Base-by-base conservation (phyloP, 139 green algal species). In the Auxenochlorella pyrenoidosa region DNA sequence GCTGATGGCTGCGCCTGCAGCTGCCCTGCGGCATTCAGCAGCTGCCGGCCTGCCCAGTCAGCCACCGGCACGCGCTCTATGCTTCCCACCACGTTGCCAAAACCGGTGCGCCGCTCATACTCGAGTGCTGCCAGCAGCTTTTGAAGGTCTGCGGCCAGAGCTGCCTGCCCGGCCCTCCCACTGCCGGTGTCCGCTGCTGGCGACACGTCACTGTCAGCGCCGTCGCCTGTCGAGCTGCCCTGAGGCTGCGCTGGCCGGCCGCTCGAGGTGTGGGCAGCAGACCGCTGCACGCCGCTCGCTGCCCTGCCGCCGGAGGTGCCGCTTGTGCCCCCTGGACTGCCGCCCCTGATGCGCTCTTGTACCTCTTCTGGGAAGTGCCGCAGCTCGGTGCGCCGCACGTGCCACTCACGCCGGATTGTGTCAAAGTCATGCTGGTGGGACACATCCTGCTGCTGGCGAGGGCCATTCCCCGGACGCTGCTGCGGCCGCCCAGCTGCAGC, bases 291-390 rank as follows among this genome's bases (percentile, higher is more conserved):
- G 12, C 66, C 30, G n/a, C 32, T 32, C 41, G 65, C 82, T 82
- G 65, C 34, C 34, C 54, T n/a, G 32, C 10, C n/a, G 34, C n/a
- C 34, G 19, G 44, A 28, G 79, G 59, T 58, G 34, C 30, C 54
- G 34, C 8, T 19, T 26, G 32, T 44, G 5, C 47, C 22, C 19
- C 59, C 30, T n/a, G 36, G 5, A 3, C 40, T 24, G 47, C 72
- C 41, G 83, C 71, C 63, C 28, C 30, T 60, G 26, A 88, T 88
- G 28, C 30, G 38, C 30, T 83, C 18, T 30, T 88, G 84, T 19
- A 65, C 30, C 18, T 83, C 58, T 21, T 44, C 51, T 22, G 84
- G 84, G n/a, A 68, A 83, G 59, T 88, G 58, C n/a, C 21, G 58
- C 40, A 88, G 58, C 24, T 59, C 13, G 0, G 83, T 82, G 34